Base-by-base conservation (phyloP, 2,329 filamentous ascomycete species). In the Pseudocercospora musae region DNA sequence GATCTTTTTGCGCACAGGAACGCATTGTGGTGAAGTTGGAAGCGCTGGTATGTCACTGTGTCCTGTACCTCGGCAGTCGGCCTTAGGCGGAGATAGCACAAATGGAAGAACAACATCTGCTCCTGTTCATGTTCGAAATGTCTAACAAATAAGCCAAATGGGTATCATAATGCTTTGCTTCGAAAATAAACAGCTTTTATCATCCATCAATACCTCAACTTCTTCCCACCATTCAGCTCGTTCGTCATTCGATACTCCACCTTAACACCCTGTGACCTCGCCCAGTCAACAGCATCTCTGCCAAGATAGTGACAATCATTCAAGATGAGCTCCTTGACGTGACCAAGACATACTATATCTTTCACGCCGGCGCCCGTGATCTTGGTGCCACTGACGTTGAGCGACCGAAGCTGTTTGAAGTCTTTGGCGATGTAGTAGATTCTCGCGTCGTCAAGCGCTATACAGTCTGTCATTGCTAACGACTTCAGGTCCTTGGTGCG, bases 291-390 rank as follows among this genome's bases (percentile, higher is more conserved):
- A 0, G 77, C 78, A 69, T 80, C 79, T 1, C 73, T 64, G 15
- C 74, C 73, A 1, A 80, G 71, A 6, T 68, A 55, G 2, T 57
- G 57, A 53, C 78, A 80, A 8, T 75, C 63, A 49, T 78, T 70
- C 18, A 78, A 66, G 2, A 69, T 70, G 18, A 80, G 65, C 10
- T 62, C 64, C 46, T 67, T 68, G 4, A 80, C 62, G 9, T 65
- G 62, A 6, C 60, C 61, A 15, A 55, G 50, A 25, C 59, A 60
- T 0, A 75, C 71, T 15, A 79, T 65, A 61, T 72, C 72, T 62
- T 77, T 78, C 31, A 81, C 72, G 1, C 74, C 71, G 0, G 76
- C 76, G 6, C 79, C 79, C 0, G 77, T 79, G 40, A 81, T 73
- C 5, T 67, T 65, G 1, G 76, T 77, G 0, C 67, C 64, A 0